Percentiles rank a stretch among this genome's conserved stretches.
Conservation (phyloP, 1,284 basidiomycete species). For the Rhizoctonia solani region DNA sequence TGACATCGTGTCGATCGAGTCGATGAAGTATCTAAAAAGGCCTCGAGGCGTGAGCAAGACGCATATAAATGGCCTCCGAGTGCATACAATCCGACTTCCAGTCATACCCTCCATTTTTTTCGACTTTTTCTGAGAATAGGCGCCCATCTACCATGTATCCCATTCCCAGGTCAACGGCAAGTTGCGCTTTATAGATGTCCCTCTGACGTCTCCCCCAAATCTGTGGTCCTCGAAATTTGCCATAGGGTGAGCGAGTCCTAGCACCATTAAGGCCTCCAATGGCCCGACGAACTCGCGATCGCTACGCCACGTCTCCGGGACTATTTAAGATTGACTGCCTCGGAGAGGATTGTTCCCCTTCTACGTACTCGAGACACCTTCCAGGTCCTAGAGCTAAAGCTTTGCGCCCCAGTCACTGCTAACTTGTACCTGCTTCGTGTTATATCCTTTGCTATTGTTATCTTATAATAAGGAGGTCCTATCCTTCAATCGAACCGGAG, state of each 20-base stretch:
- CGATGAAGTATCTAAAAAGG: slow-evolving; percentile 12
- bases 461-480: no score
- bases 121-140: slow-evolving; percentile 1
- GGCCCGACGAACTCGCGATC: slow-evolving; percentile 25
- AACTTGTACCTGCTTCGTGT: no score
- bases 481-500: no score
- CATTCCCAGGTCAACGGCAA: slow-evolving; percentile 11
- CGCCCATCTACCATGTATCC: not conserved
- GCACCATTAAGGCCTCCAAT: not conserved
- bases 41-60: not conserved
- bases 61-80: not conserved
- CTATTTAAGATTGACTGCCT: slow-evolving; percentile 6
- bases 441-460: no score
- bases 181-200: slow-evolving; percentile 26
- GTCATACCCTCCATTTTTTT: no score
- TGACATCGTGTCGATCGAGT: slow-evolving; percentile 31
- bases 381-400: not conserved
- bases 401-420: no score
- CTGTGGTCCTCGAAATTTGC: slow-evolving; percentile 12
- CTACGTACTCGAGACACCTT: not conserved
- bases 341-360: not conserved
- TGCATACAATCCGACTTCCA: slow-evolving; percentile 3
- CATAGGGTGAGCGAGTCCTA: not conserved
- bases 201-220: slow-evolving; percentile 18
- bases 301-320: slow-evolving; percentile 15